Evolutionary conservation across 805 yeast species (phyloP).

Genomic region (Hanseniaspora meyeri): DNA sequence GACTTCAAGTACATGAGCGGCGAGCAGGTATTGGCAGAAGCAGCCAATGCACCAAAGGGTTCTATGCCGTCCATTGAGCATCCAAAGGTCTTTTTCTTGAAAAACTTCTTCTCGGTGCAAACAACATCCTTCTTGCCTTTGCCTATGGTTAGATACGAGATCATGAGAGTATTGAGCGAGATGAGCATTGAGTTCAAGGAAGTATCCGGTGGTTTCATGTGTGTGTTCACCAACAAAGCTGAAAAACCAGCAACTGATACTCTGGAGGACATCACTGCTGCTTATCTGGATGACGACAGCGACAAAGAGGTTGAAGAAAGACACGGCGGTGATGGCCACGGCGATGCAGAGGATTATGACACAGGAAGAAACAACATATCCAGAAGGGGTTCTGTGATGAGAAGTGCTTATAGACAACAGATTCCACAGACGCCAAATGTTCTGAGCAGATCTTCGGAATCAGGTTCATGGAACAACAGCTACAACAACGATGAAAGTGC

Average conservation of each 20-base stretch:
- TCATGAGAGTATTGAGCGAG: constrained; percentile 61
- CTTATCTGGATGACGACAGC: neutral
- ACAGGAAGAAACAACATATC: constrained; percentile 12
- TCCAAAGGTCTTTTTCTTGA: constrained; percentile 78
- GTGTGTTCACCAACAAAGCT: constrained; percentile 46
- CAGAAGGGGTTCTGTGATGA: constrained; percentile 21
- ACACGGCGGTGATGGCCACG: neutral
- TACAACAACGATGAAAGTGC: constrained; percentile 36
- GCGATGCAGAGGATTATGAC: neutral
- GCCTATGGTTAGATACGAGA: constrained; percentile 74
- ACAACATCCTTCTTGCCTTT: constrained; percentile 88
- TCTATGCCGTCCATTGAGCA: constrained; percentile 89
- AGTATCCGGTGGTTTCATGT: constrained; percentile 86
- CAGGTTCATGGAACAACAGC: constrained; percentile 25
- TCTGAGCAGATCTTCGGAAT: constrained; percentile 20
- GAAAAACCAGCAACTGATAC: constrained; percentile 14
- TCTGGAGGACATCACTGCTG: constrained; percentile 9
- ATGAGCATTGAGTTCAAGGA: constrained; percentile 75
- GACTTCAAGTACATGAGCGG: constrained; percentile 26
- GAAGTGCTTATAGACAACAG: constrained; percentile 25
- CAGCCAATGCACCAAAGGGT: constrained; percentile 53
- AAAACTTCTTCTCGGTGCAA: constrained; percentile 89
- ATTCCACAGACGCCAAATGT: constrained; percentile 49
- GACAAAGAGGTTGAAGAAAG: neutral
- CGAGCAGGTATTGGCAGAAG: constrained; percentile 36